Evolutionary conservation across 805 yeast species (phyloP).

Genomic region (Saturnispora bothae): DNA sequence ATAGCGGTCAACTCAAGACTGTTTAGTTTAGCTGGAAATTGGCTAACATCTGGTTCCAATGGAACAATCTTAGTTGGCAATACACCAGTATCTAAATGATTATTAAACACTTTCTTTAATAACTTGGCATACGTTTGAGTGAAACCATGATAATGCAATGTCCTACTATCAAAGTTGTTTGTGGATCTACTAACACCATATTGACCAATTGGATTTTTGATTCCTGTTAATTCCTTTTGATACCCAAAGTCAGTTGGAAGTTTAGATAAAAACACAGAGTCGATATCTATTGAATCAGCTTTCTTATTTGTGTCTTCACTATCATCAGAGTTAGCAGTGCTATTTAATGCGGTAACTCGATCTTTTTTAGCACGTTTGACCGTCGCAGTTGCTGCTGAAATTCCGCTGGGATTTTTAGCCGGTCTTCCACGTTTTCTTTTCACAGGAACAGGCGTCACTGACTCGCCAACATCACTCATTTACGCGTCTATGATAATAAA

Average conservation of each 20-base stretch:
- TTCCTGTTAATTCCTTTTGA: too few relatives aligned
- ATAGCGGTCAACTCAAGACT: conserved; percentile 3
- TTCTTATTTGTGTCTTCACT: too few relatives aligned
- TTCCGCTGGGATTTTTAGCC: neutral
- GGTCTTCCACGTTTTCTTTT: neutral
- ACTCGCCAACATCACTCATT: too few relatives aligned
- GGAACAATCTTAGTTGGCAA: neutral
- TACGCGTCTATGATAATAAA: too few relatives aligned
- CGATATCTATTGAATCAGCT: neutral
- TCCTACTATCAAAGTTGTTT: conserved; percentile 3
- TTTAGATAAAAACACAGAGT: too few relatives aligned
- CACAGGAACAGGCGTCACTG: too few relatives aligned
- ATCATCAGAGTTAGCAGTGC: neutral
- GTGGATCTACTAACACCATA: conserved; percentile 6
- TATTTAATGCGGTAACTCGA: neutral
- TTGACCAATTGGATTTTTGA: conserved; percentile 4
- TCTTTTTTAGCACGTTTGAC: neutral
- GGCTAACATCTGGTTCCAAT: neutral
- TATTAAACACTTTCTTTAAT: conserved; percentile 1
- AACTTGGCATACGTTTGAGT: conserved; percentile 1
- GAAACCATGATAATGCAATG: conserved; percentile 4
- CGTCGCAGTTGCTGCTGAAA: neutral
- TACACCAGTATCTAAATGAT: neutral
- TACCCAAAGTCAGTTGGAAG: too few relatives aligned
- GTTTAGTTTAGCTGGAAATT: conserved; percentile 1